Evolutionary conservation across 129 eudicot genomes (phyloP).

Genomic region (Daucus carota): DH1_v3.0 NC_030383.2:61988501-61989000

Average conservation of each 20-base stretch:
- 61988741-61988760: slow-evolving; percentile 26
- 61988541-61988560: neutral
- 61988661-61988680: slow-evolving; percentile 24
- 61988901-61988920: neutral
- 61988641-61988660: slow-evolving; percentile 49
- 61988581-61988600: neutral
- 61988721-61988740: slow-evolving; percentile 41
- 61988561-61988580: neutral
- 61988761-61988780: slow-evolving; percentile 61
- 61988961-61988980: neutral
- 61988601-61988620: neutral
- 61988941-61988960: neutral
- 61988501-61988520: slow-evolving; percentile 55
- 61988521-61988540: slow-evolving; percentile 78
- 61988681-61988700: slow-evolving; percentile 34
- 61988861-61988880: neutral
- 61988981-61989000: too few species aligned
- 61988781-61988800: slow-evolving; percentile 38
- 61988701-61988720: slow-evolving; percentile 20
- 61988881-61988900: neutral
- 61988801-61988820: slow-evolving; percentile 4
- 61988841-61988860: neutral
- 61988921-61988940: neutral
- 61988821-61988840: neutral
- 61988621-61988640: slow-evolving; percentile 44